phyloP scores from a whole-genome alignment of 1,284 basidiomycete genomes.

The Hypsizygus ulmarius region DNA sequence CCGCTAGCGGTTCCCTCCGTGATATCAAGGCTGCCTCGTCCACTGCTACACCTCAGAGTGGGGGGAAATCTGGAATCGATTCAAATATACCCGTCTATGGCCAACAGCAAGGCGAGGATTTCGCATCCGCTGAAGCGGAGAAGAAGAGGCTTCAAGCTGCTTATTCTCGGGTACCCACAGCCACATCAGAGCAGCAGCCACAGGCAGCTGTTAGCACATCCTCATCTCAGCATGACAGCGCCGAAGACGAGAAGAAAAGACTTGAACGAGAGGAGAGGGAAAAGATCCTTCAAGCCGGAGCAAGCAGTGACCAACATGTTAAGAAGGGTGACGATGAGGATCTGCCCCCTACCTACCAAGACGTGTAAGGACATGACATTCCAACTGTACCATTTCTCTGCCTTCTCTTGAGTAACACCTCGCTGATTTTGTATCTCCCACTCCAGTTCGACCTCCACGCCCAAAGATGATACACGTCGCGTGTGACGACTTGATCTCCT shows the following conservation, averaged over 20 bases:
- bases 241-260: constrained; percentile 68
- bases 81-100: constrained; percentile 31
- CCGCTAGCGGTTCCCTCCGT: constrained; percentile 58
- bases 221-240: constrained; percentile 37
- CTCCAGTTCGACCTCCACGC: constrained; percentile 14
- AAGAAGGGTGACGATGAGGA: constrained; percentile 45
- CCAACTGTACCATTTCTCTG: constrained; percentile 1
- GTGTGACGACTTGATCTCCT: constrained; percentile 5
- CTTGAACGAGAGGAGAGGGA: constrained; percentile 66
- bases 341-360: constrained; percentile 62
- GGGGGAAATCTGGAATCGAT: constrained; percentile 24
- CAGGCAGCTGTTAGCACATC: constrained; percentile 15
- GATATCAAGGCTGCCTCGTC: constrained; percentile 44
- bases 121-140: constrained; percentile 52
- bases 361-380: constrained; percentile 34
- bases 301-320: constrained; percentile 9
- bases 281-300: constrained; percentile 40
- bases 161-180: constrained; percentile 33
- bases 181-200: constrained; percentile 5
- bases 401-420: background rate
- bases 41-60: constrained; percentile 30
- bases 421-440: constrained; percentile 15
- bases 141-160: constrained; percentile 45
- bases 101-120: constrained; percentile 22
- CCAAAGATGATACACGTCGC: constrained; percentile 9